Evolutionary conservation across 805 yeast genomes (phyloP).

Genomic region (Wickerhamiella cacticola): DNA sequence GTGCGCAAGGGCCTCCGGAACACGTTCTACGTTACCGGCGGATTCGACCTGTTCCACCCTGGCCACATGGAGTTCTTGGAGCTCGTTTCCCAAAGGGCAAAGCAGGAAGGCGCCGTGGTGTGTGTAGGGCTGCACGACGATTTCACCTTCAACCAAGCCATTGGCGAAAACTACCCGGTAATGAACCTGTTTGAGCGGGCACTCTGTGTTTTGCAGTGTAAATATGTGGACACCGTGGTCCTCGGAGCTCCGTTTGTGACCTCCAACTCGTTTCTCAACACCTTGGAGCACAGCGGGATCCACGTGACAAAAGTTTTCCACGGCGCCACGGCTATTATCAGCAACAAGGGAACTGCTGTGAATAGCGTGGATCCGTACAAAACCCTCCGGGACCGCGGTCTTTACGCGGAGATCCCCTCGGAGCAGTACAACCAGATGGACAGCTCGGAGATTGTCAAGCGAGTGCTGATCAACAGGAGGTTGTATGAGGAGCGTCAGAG

Average conservation of each 20-base stretch:
- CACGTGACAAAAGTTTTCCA: slow-evolving; percentile 38
- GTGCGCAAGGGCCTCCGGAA: slow-evolving; percentile 15
- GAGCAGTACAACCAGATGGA: slow-evolving; percentile 57
- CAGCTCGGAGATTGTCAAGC: slow-evolving; percentile 55
- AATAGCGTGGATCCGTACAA: slow-evolving; percentile 31
- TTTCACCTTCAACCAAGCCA: slow-evolving; percentile 39
- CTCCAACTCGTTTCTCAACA: slow-evolving; percentile 22
- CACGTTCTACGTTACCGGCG: slow-evolving; percentile 58
- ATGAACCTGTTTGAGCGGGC: slow-evolving; percentile 83
- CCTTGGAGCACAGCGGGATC: slow-evolving; percentile 32
- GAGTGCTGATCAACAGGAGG: slow-evolving; percentile 57
- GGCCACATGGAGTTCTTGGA: slow-evolving; percentile 75
- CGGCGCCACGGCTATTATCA: slow-evolving; percentile 43
- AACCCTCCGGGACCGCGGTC: slow-evolving; percentile 27
- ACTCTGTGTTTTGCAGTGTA: slow-evolving; percentile 78
- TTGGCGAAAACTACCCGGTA: slow-evolving; percentile 61
- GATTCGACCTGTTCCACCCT: slow-evolving; percentile 85
- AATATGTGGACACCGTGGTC: slow-evolving; percentile 66
- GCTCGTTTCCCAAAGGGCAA: slow-evolving; percentile 34
- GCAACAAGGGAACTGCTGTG: slow-evolving; percentile 26
- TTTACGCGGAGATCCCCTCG: slow-evolving; percentile 35
- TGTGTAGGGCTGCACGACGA: slow-evolving; percentile 62
- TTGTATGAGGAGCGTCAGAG: slow-evolving; percentile 78
- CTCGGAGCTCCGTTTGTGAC: slow-evolving; percentile 46
- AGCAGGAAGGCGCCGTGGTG: slow-evolving; percentile 34